Conservation (phyloP, 345 rosid species). For the Salix dunnii region DNA sequence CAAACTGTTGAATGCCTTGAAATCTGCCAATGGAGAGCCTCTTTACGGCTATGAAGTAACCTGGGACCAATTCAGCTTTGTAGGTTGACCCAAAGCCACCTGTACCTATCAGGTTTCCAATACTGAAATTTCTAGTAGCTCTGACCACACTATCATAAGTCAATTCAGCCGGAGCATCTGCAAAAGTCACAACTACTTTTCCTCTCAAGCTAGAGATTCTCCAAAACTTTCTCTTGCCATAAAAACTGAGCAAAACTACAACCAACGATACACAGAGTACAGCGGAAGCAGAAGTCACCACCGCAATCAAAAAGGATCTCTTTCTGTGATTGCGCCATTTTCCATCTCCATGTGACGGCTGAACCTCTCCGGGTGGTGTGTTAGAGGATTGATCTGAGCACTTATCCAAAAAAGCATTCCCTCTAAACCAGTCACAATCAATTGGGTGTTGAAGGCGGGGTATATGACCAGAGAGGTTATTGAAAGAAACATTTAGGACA, state of each 20-base stretch:
- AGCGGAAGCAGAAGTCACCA: slow-evolving; percentile 34
- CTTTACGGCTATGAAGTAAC: slow-evolving; percentile 60
- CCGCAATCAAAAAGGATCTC: slow-evolving; percentile 29
- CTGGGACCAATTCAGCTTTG: slow-evolving; percentile 57
- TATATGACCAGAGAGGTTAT: slow-evolving; percentile 54
- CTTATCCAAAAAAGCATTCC: slow-evolving; percentile 30
- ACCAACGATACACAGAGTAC: slow-evolving; percentile 26
- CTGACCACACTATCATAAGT: slow-evolving; percentile 50
- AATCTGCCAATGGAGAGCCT: slow-evolving; percentile 57
- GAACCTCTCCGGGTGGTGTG: slow-evolving; percentile 15
- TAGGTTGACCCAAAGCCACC: slow-evolving; percentile 76
- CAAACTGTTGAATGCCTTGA: slow-evolving; percentile 62
- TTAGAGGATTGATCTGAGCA: slow-evolving; percentile 28
- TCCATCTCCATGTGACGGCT: slow-evolving; percentile 18
- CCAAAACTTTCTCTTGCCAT: slow-evolving; percentile 29
- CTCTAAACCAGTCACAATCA: slow-evolving; percentile 40
- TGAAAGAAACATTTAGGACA: slow-evolving; percentile 47
- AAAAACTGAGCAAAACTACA: slow-evolving; percentile 17
- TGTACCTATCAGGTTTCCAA: slow-evolving; percentile 51
- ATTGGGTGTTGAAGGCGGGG: slow-evolving; percentile 32
- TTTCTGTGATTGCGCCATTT: slow-evolving; percentile 18
- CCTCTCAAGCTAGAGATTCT: slow-evolving; percentile 27
- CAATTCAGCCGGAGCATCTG: slow-evolving; percentile 50
- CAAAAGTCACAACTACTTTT: slow-evolving; percentile 53
- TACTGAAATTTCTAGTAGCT: slow-evolving; percentile 55